Evolutionary conservation across 768 basidiomycete genomes (phyloP).

Genomic region (Naganishia kalamii): DNA sequence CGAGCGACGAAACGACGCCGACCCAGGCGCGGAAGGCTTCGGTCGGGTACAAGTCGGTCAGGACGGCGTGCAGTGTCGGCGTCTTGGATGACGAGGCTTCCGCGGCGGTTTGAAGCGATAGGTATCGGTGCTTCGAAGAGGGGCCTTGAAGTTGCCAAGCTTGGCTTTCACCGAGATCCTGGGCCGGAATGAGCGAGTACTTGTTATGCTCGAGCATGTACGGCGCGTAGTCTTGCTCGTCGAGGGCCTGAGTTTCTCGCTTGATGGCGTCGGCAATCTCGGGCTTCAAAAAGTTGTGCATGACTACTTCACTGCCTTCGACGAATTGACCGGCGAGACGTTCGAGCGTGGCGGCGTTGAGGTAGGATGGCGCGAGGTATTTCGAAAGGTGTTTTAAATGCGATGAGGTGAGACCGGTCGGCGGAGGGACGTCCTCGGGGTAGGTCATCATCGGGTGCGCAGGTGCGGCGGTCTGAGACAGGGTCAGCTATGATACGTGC

Average conservation of each 20-base stretch:
- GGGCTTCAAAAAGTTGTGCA: slow-evolving; percentile 73
- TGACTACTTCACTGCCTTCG: slow-evolving; percentile 77
- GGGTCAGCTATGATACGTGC: slow-evolving; percentile 1
- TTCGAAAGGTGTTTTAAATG: slow-evolving; percentile 65
- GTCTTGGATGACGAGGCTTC: slow-evolving; percentile 50
- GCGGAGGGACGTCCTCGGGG: slow-evolving; percentile 34
- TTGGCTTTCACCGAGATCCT: slow-evolving; percentile 57
- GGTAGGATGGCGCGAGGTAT: slow-evolving; percentile 85
- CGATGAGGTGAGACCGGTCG: slow-evolving; percentile 50
- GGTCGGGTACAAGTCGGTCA: slow-evolving; percentile 71
- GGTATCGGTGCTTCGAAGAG: slow-evolving; percentile 91
- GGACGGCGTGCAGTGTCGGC: slow-evolving; percentile 58
- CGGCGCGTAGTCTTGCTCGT: slow-evolving; percentile 52
- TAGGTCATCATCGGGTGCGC: slow-evolving; percentile 49
- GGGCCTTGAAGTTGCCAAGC: slow-evolving; percentile 75
- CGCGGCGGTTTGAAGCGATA: slow-evolving; percentile 53
- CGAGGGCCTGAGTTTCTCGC: slow-evolving; percentile 57
- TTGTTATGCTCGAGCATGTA: slow-evolving; percentile 44
- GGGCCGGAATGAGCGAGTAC: slow-evolving; percentile 55
- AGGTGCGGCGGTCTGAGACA: slow-evolving; percentile 36
- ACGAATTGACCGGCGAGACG: slow-evolving; percentile 73
- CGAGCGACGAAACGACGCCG: slow-evolving; percentile 60
- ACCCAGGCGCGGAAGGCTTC: slow-evolving; percentile 89
- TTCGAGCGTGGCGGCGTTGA: slow-evolving; percentile 71
- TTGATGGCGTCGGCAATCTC: slow-evolving; percentile 65